Conservation (phyloP, 1,139 yeast genomes). For the Arxiozyma bovina region DNA sequence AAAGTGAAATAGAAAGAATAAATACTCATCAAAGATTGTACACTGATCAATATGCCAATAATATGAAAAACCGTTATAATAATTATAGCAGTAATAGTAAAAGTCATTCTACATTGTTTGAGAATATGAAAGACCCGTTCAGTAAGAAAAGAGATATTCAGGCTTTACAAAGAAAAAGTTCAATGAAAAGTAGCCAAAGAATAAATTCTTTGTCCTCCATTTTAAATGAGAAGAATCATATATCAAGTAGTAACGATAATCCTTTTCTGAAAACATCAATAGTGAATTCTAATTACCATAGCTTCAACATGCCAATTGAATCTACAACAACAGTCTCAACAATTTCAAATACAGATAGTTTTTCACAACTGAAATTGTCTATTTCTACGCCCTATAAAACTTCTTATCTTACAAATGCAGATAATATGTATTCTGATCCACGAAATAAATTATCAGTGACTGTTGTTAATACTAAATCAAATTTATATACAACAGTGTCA, state of each 20-base stretch:
- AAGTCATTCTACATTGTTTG: not conserved
- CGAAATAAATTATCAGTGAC: not conserved
- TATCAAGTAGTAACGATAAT: not conserved
- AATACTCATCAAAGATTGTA: constrained; percentile 30
- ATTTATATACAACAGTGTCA: not conserved
- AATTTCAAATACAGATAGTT: not conserved
- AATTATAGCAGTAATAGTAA: too few relatives aligned
- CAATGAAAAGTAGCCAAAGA: constrained; percentile 6
- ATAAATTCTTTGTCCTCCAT: constrained; percentile 7
- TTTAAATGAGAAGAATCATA: not conserved
- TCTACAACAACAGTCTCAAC: not conserved
- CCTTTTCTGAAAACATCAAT: not conserved
- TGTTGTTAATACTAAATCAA: not conserved
- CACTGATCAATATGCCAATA: not conserved
- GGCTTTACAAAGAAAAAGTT: constrained; percentile 1
- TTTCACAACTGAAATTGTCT: not conserved
- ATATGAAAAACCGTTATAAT: not conserved
- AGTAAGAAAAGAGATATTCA: not conserved
- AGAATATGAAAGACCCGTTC: not conserved
- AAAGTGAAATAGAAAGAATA: constrained; percentile 65
- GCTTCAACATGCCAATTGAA: not conserved
- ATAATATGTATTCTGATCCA: not conserved
- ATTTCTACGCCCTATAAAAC: not conserved
- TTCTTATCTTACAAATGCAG: not conserved
- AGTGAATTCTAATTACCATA: not conserved